Evolutionary conservation across 1,139 yeast genomes (phyloP).

Genomic region (Lodderomyces beijingensis): DNA sequence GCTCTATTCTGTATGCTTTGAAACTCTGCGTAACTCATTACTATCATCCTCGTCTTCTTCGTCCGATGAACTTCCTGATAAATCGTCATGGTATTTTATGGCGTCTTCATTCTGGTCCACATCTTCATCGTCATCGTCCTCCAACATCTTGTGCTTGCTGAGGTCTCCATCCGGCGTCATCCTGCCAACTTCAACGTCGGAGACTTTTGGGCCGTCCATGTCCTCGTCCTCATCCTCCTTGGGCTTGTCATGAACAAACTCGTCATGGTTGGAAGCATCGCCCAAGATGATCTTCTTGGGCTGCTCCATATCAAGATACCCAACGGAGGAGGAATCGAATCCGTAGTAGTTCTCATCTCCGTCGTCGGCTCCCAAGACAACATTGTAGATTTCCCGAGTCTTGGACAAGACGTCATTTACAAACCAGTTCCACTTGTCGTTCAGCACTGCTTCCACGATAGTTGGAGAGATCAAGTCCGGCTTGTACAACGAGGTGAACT

Average conservation of each 20-base stretch:
- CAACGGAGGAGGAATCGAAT: conserved; percentile 33
- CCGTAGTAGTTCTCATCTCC: conserved; percentile 20
- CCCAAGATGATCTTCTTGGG: conserved; percentile 29
- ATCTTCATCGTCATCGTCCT: conserved; percentile 23
- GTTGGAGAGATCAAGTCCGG: conserved; percentile 45
- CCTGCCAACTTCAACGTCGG: conserved; percentile 12
- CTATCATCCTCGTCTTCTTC: conserved; percentile 20
- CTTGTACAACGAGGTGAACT: conserved; percentile 45
- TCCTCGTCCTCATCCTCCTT: conserved; percentile 19
- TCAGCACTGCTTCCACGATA: conserved; percentile 34
- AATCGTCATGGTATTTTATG: conserved; percentile 32
- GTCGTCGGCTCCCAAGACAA: conserved; percentile 40
- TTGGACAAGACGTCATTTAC: conserved; percentile 39
- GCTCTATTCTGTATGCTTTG: conserved; percentile 29
- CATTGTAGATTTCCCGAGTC: conserved; percentile 45
- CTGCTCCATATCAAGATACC: conserved; percentile 32
- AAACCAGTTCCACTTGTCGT: conserved; percentile 45
- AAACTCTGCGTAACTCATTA: conserved; percentile 34
- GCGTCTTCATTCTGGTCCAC: conserved; percentile 31
- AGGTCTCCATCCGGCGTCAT: conserved; percentile 20
- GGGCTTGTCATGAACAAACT: conserved; percentile 22
- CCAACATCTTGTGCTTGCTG: conserved; percentile 8
- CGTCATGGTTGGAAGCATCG: conserved; percentile 32
- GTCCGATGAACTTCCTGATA: conserved; percentile 37
- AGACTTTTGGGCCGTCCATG: conserved; percentile 10